Conservation (phyloP, 1,284 basidiomycete species). For the Stygiomarasmius scandens region DNA sequence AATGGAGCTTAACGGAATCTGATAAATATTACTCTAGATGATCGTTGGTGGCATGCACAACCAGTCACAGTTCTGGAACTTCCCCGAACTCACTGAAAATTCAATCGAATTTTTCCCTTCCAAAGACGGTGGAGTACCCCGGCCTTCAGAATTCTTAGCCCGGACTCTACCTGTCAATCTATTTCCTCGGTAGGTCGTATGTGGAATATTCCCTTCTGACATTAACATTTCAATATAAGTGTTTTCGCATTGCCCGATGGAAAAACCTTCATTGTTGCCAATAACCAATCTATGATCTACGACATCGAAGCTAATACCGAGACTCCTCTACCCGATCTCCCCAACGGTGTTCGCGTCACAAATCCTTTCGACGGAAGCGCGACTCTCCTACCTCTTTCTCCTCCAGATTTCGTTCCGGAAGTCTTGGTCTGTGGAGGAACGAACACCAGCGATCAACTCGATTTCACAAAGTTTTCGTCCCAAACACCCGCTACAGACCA, state of each 20-base stretch:
- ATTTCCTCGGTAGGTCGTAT: conserved; percentile 34
- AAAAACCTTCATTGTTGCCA: conserved; percentile 46
- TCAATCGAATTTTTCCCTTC: conserved; percentile 57
- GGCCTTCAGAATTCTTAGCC: conserved; percentile 49
- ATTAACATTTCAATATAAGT: neutral
- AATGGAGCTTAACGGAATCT: too few species aligned
- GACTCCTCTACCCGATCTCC: conserved; percentile 44
- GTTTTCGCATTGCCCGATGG: conserved; percentile 42
- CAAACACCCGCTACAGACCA: conserved; percentile 46
- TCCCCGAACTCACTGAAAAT: conserved; percentile 47
- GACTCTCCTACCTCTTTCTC: conserved; percentile 50
- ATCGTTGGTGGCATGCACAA: conserved; percentile 44
- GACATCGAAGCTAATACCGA: conserved; percentile 47
- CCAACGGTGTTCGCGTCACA: conserved; percentile 50
- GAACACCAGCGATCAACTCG: conserved; percentile 29
- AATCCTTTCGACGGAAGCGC: conserved; percentile 53
- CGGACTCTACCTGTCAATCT: conserved; percentile 45
- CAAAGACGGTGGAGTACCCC: conserved; percentile 47
- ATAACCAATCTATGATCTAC: conserved; percentile 49
- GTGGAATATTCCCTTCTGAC: neutral
- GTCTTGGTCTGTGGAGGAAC: conserved; percentile 55
- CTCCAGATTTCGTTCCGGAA: conserved; percentile 46
- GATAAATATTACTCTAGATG: conserved; percentile 31
- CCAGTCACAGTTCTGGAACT: conserved; percentile 30
- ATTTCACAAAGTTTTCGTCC: conserved; percentile 31